Percentiles rank a stretch among this genome's conserved stretches.
Conservation (phyloP, 2,329 filamentous ascomycete species). For the Pyrenophora seminiperda region DNA sequence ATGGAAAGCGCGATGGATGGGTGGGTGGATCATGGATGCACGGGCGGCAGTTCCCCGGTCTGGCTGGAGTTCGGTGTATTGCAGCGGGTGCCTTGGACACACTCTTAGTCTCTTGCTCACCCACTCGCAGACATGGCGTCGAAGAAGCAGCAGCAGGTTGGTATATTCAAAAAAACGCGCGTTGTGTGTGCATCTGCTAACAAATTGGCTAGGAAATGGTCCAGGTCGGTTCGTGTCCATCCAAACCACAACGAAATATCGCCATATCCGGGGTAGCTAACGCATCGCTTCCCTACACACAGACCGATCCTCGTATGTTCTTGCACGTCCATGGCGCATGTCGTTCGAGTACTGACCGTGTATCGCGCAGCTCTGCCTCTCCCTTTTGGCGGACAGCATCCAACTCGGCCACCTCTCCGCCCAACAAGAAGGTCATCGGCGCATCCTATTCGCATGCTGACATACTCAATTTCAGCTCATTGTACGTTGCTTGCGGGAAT, state of each 20-base stretch:
- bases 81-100: constrained; percentile 22
- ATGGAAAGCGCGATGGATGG: constrained; percentile 14
- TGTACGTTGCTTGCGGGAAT: constrained; percentile 59
- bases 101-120: constrained; percentile 7
- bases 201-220: constrained; percentile 82
- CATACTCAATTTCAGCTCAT: constrained; percentile 81
- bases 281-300: constrained; percentile 27
- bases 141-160: constrained; percentile 55
- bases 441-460: constrained; percentile 97
- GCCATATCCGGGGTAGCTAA: constrained; percentile 46
- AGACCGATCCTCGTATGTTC: constrained; percentile 48
- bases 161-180: constrained; percentile 3
- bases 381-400: constrained; percentile 80
- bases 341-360: constrained; percentile 9
- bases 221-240: constrained; percentile 84
- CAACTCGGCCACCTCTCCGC: constrained; percentile 52
- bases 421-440: constrained; percentile 76
- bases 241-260: constrained; percentile 30
- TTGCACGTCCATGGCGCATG: neutral
- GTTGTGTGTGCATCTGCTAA: constrained; percentile 25
- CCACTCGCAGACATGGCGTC: constrained; percentile 48
- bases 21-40: neutral
- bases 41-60: constrained; percentile 10
- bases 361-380: constrained; percentile 70
- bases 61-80: constrained; percentile 17